Percentiles rank a stretch among this genome's conserved stretches.
These are phyloP conservation scores for Sugiyamaella pinicola DNA, from an alignment of 1,139 yeast genomes.

Conservation along the genomic window DNA sequence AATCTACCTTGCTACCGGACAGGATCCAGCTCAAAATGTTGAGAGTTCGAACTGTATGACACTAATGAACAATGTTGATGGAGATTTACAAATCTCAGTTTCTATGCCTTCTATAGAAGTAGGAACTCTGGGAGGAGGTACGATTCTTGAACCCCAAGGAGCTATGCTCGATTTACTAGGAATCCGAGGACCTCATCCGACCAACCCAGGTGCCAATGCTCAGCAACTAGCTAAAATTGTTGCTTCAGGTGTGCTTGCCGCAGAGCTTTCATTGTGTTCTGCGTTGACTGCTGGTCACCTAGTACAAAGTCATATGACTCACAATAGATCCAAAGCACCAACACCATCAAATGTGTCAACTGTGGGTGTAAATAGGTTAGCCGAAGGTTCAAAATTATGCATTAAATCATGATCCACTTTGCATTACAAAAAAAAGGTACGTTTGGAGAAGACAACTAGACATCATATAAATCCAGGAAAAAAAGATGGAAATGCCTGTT, in stretches of 20 bases:
- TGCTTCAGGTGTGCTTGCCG: slow-evolving; percentile 94
- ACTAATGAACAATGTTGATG: slow-evolving; percentile 79
- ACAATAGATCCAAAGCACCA: slow-evolving; percentile 63
- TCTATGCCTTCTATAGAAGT: slow-evolving; percentile 99
- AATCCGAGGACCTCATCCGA: slow-evolving; percentile 93
- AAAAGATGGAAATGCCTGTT: not conserved
- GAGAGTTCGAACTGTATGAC: slow-evolving; percentile 98
- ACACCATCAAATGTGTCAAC: slow-evolving; percentile 41
- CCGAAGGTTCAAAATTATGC: slow-evolving; percentile 73
- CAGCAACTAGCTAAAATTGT: slow-evolving; percentile 92
- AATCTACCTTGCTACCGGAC: slow-evolving; percentile 91
- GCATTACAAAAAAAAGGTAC: not conserved
- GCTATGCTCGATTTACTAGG: slow-evolving; percentile 95
- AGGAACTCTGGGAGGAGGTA: slow-evolving; percentile 99
- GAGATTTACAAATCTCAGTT: slow-evolving; percentile 86
- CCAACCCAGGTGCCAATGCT: slow-evolving; percentile 92
- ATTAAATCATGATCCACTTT: slow-evolving; percentile 46
- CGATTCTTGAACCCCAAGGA: slow-evolving; percentile 94
- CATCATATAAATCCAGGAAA: not conserved
- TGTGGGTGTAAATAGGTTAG: slow-evolving; percentile 56
- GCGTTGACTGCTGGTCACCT: slow-evolving; percentile 98
- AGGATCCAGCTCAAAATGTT: slow-evolving; percentile 98
- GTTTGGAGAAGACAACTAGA: slow-evolving; percentile 1
- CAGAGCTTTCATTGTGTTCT: slow-evolving; percentile 89
- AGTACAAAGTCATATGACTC: slow-evolving; percentile 97